Conservation (phyloP, 129 eudicot species). For the Flaveria sonorensis region DNA sequence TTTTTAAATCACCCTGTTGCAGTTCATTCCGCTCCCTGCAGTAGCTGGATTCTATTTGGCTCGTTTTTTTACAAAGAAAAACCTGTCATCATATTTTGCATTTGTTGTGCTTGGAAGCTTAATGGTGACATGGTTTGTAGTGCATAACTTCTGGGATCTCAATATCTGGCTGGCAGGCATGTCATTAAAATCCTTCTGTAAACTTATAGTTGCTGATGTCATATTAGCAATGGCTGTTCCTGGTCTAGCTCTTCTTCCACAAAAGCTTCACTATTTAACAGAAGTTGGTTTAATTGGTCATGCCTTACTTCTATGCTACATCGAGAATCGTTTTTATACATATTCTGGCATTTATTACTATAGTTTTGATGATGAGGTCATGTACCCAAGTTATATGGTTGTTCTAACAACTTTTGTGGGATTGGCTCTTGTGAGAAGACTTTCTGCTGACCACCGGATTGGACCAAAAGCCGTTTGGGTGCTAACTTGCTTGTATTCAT, state of each 20-base stretch:
- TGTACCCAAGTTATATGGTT: conserved; percentile 97
- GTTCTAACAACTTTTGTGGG: conserved; percentile 82
- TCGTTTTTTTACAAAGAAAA: conserved; percentile 91
- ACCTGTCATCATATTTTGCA: conserved; percentile 82
- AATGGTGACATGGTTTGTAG: conserved; percentile 89
- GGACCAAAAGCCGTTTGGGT: conserved; percentile 95
- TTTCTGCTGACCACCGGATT: conserved; percentile 68
- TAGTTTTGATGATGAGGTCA: conserved; percentile 94
- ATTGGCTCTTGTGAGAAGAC: conserved; percentile 82
- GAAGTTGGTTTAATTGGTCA: conserved; percentile 82
- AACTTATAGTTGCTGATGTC: conserved; percentile 84
- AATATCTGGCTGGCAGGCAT: conserved; percentile 97
- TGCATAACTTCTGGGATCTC: conserved; percentile 95
- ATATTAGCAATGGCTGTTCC: conserved; percentile 88
- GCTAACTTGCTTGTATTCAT: conserved; percentile 72
- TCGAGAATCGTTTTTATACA: conserved; percentile 81
- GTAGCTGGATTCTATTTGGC: conserved; percentile 91
- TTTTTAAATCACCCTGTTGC: conserved; percentile 38
- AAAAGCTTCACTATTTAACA: conserved; percentile 66
- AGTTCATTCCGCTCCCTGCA: conserved; percentile 90
- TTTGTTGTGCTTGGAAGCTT: conserved; percentile 89
- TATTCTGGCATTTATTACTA: conserved; percentile 82
- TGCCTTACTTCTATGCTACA: conserved; percentile 84
- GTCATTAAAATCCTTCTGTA: conserved; percentile 91
- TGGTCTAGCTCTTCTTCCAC: conserved; percentile 89